Conservation (phyloP, 352 stramenopile genomes). For the Blastocystis sp. region DNA sequence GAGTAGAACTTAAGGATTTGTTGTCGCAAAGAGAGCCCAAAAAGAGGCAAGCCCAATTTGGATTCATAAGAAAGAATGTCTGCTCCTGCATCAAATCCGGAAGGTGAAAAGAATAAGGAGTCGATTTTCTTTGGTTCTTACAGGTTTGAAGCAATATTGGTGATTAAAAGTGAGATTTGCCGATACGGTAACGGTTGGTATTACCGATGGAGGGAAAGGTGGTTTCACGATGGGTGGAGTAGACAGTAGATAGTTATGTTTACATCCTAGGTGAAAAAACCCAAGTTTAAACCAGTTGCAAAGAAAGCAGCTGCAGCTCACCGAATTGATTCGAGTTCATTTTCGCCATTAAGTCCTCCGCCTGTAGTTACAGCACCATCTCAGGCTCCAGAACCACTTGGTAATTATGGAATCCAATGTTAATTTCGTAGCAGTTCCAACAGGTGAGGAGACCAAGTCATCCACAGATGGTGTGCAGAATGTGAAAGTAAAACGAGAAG, state of each 20-base stretch:
- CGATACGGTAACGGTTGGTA: background rate
- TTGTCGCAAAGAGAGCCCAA: too few species aligned
- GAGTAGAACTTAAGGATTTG: background rate
- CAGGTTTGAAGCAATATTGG: background rate
- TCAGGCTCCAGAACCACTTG: background rate
- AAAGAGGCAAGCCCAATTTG: slow-evolving; percentile 4
- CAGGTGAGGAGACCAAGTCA: background rate
- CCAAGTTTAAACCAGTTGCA: slow-evolving; percentile 51
- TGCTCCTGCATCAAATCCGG: background rate
- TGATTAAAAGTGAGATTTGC: background rate
- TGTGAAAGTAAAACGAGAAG: slow-evolving; percentile 1
- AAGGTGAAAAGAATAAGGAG: slow-evolving; percentile 30
- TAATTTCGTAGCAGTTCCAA: background rate
- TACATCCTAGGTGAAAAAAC: slow-evolving; percentile 46
- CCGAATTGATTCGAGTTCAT: background rate
- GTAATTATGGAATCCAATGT: background rate
- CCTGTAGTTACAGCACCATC: background rate
- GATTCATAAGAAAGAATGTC: background rate
- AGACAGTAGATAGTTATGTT: background rate
- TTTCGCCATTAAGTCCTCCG: background rate
- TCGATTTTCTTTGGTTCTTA: slow-evolving; percentile 4
- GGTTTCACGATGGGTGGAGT: slow-evolving; percentile 25
- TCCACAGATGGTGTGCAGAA: background rate
- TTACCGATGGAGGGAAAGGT: background rate
- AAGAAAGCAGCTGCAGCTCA: background rate